Evolutionary conservation across 257 asterid genomes (phyloP), one percentile per base, ranked within the genome.

Genomic region (Solanum neorickii): DNA sequence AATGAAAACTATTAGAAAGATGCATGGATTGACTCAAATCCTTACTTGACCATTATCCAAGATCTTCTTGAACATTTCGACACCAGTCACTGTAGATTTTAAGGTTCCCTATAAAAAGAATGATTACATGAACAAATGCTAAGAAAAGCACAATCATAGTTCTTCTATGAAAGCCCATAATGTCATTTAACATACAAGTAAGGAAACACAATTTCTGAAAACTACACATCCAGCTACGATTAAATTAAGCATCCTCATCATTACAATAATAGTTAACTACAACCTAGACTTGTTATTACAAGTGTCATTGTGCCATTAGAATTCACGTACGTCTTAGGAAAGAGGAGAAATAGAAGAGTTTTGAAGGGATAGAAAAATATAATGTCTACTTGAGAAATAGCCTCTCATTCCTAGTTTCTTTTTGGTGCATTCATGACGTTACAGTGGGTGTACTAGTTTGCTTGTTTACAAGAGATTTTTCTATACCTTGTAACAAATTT

Each of bases 11-110:
- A 9, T 15, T 39, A 68, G 18, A 16, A 25, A 60, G 46, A 29
- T n/a, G 75, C 72, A 14, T 59, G 76, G 39, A 68, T 35, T 18
- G 75, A 69, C 52, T 60, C 75, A 62, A 42, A 27, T 46, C 41
- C 89, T 92, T 88, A 96, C 99, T 93, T 97, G 98, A 85, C 99
- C 99, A 90, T 44, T 65, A 91, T 97, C 99, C 90, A 97, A 91
- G 39, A 93, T 94, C 94, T 97, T 97, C 94, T 95, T 97, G 94
- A 97, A 97, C 99, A 97, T 97, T 91, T 97, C 99, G 75, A 97
- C 99, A 74, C 99, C 99, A 88, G 99, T 97, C 52, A 95, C 99
- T 18, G 94, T 92, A 85, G 98, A 93, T 93, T 97, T 97, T 75
- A 93, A 27, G 88, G 92, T 94, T 72, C 94, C 94, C 99, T 97